Conservation (phyloP, 768 basidiomycete species). For the Pluteus cervinus region DNA sequence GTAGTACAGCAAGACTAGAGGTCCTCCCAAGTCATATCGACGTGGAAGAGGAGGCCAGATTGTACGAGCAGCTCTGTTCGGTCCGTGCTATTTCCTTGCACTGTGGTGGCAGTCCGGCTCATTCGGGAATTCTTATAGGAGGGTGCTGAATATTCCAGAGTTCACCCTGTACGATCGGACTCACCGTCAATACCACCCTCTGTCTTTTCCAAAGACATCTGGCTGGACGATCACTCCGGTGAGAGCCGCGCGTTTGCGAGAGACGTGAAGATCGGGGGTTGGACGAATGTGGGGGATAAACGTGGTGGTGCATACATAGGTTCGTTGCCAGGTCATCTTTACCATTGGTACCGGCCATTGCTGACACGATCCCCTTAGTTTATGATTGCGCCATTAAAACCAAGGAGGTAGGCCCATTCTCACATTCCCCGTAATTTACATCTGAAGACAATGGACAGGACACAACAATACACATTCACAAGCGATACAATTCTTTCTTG, state of each 20-base stretch:
- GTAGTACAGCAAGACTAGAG: slow-evolving; percentile 42
- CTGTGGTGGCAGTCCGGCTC: neutral
- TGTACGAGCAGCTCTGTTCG: slow-evolving; percentile 61
- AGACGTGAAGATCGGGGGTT: slow-evolving; percentile 60
- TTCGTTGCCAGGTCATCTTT: slow-evolving; percentile 19
- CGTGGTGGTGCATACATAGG: slow-evolving; percentile 62
- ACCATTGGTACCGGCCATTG: neutral
- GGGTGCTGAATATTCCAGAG: slow-evolving; percentile 14
- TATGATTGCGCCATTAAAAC: slow-evolving; percentile 69
- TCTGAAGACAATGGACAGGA: slow-evolving; percentile 28
- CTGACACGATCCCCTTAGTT: slow-evolving; percentile 28
- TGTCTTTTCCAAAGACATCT: slow-evolving; percentile 64
- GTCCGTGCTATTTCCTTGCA: slow-evolving; percentile 22
- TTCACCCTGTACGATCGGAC: slow-evolving; percentile 8
- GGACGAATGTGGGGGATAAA: slow-evolving; percentile 68
- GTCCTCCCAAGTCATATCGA: slow-evolving; percentile 50
- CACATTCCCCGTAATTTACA: slow-evolving; percentile 4
- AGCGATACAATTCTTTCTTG: slow-evolving; percentile 63
- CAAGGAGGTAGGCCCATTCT: slow-evolving; percentile 35
- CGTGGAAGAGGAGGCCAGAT: slow-evolving; percentile 58
- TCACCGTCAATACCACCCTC: slow-evolving; percentile 38
- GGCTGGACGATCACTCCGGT: slow-evolving; percentile 56
- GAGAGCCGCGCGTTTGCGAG: slow-evolving; percentile 53
- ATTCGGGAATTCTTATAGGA: slow-evolving; percentile 13
- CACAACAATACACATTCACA: slow-evolving; percentile 58